A percentile compares a stretch with the other conserved stretches of the same genome.
Conservation (phyloP, 306 rosid genomes). For the Sesbania bispinosa region DNA sequence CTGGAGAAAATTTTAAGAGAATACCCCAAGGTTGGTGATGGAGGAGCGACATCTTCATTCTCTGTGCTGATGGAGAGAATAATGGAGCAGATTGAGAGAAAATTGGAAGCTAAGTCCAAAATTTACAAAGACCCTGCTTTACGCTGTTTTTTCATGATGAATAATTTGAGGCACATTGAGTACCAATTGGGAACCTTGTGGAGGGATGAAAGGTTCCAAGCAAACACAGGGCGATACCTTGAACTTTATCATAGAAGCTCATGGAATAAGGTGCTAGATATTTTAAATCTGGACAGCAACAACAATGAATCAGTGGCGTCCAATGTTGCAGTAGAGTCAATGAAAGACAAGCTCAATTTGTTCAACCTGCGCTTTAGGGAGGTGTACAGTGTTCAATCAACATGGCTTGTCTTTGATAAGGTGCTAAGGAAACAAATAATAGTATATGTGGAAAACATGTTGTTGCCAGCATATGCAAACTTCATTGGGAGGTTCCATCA, state of each 20-base stretch:
- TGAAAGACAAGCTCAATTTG: constrained; percentile 52
- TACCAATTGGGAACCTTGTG: constrained; percentile 36
- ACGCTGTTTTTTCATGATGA: constrained; percentile 58
- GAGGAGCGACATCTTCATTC: constrained; percentile 27
- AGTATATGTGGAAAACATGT: constrained; percentile 30
- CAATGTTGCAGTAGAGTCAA: constrained; percentile 23
- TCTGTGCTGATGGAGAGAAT: constrained; percentile 53
- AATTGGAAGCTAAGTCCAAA: constrained; percentile 63
- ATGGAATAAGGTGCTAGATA: constrained; percentile 47
- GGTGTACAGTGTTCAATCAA: background rate
- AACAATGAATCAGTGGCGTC: constrained; percentile 35
- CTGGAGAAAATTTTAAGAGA: background rate
- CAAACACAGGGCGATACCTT: constrained; percentile 38
- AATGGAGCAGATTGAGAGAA: constrained; percentile 60
- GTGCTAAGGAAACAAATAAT: constrained; percentile 52
- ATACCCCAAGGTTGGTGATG: constrained; percentile 29
- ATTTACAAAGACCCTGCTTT: constrained; percentile 50
- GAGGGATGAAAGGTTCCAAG: constrained; percentile 50
- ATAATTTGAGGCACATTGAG: constrained; percentile 37
- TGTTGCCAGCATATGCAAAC: constrained; percentile 60
- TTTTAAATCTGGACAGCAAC: constrained; percentile 49
- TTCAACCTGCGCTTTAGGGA: constrained; percentile 12
- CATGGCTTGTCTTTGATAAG: constrained; percentile 34
- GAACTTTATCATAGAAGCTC: constrained; percentile 51
- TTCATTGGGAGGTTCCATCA: constrained; percentile 44